Conservation (phyloP, 108 stramenopile species). For the Skeletonema costatum region DNA sequence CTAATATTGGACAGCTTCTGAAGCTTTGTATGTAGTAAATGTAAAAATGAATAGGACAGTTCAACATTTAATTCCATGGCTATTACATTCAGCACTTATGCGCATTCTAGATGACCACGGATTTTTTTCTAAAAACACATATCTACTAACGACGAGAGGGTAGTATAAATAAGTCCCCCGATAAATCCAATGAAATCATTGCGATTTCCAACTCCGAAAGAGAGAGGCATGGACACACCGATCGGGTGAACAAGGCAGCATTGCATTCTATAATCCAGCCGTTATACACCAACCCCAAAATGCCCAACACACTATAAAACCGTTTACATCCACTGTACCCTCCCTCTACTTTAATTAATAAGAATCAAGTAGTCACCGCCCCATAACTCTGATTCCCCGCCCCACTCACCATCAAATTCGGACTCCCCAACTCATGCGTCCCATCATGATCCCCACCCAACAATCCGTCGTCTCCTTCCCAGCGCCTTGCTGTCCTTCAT, state of each 20-base stretch:
- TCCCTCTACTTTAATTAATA: slow-evolving; percentile 1
- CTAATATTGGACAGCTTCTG: too few relatives aligned
- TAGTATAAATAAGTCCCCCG: neutral
- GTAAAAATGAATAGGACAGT: too few relatives aligned
- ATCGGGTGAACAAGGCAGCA: too few relatives aligned
- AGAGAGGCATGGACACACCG: neutral
- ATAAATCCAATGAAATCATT: neutral
- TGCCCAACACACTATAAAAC: too few relatives aligned
- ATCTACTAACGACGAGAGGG: neutral
- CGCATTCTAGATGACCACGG: neutral
- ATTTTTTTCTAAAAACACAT: neutral
- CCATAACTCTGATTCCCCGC: slow-evolving; percentile 14
- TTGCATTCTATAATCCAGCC: too few relatives aligned
- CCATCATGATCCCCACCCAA: slow-evolving; percentile 14
- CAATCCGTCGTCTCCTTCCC: neutral
- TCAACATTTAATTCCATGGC: too few relatives aligned
- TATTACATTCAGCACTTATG: neutral
- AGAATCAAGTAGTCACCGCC: slow-evolving; percentile 32
- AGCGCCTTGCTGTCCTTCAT: neutral
- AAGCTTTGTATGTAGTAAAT: too few relatives aligned
- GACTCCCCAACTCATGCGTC: slow-evolving; percentile 25
- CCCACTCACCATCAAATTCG: slow-evolving; percentile 38
- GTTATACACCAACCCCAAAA: too few relatives aligned
- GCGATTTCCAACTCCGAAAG: neutral
- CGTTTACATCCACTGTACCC: too few relatives aligned